Base-by-base conservation (phyloP, 768 basidiomycete species). In the Termitomyces bulborhizus region DNA sequence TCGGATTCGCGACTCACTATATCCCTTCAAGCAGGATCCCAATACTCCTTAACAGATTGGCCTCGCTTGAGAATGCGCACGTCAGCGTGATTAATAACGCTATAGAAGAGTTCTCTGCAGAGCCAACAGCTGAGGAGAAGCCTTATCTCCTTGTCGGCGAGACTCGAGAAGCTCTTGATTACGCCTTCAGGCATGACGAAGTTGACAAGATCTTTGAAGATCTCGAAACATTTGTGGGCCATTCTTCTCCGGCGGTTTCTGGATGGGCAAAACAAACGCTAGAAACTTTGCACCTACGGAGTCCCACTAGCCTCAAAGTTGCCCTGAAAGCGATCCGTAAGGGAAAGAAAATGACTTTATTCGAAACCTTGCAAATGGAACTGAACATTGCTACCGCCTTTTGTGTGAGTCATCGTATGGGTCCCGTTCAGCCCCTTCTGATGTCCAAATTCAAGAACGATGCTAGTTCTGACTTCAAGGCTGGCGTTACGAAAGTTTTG, bases 1-100 rank as follows among this genome's bases (percentile, higher is more conserved):
- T 86, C 63, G 96, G 97, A 32, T 79, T 98, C 63, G 95, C 96
- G 4, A 98, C 97, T 2, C 97, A 99, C 69, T 98, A 79, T 64
- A 81, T 98, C 51, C 84, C 92, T 9, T 86, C 90, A 15, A 75
- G 85, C 53, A 79, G 86, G 39, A 74, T 97, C 37, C 83, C 88
- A 15, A 76, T 77, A 41, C 80, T 98, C 46, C 73, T 91, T 41
- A 77, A 84, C 52, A 80, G 84, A 55, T 73, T 98, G 53, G 78
- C 84, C 16, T 73, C 76, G 31, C 68, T 85, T 41, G 81, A 85
- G 55, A 67, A 76, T 29, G 73, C 77, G 0, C 71, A 72, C 53
- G 56, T 59, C 13, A 68, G 58, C 40, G 54, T 69, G 9, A 72
- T 81, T 66, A 70, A 80, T 60, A 73, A 76, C 45, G 81, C 88